These are phyloP conservation scores for Hypericum perforatum DNA, from an alignment of 345 rosid genomes.

Conservation along the genomic window DNA sequence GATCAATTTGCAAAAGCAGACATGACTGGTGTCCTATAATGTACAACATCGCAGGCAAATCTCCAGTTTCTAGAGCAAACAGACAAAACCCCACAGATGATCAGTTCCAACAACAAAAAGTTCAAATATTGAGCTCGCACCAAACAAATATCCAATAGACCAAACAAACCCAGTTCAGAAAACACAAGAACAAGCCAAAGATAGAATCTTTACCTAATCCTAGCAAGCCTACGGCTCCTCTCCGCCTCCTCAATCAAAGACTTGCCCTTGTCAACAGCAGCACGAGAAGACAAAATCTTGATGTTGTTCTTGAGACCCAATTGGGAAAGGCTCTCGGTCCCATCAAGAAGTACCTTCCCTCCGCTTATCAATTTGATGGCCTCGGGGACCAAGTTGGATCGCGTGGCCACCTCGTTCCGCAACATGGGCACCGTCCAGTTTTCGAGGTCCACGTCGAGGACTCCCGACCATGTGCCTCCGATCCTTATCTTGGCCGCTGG, in stretches of 20 bases:
- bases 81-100: not conserved
- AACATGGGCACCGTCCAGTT: slow-evolving; percentile 67
- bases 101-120: not conserved
- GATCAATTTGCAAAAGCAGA: no score
- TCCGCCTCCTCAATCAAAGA: slow-evolving; percentile 46
- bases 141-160: not conserved
- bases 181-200: not conserved
- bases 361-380: slow-evolving; percentile 69
- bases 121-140: not conserved
- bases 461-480: slow-evolving; percentile 82
- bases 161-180: not conserved
- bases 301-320: slow-evolving; percentile 64
- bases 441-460: slow-evolving; percentile 67
- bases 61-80: no score
- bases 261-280: slow-evolving; percentile 53
- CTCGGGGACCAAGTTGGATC: slow-evolving; percentile 40
- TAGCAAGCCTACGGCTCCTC: slow-evolving; percentile 49
- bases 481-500: slow-evolving; percentile 70
- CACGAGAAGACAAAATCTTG: slow-evolving; percentile 61
- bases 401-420: slow-evolving; percentile 64
- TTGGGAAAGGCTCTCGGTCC: slow-evolving; percentile 37
- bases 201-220: slow-evolving; percentile 44
- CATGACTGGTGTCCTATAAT: no score
- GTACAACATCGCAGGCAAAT: no score
- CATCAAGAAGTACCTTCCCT: slow-evolving; percentile 61